phyloP scores from a whole-genome alignment of 2,329 filamentous ascomycete genomes.

The Aspergillus unguis region DNA sequence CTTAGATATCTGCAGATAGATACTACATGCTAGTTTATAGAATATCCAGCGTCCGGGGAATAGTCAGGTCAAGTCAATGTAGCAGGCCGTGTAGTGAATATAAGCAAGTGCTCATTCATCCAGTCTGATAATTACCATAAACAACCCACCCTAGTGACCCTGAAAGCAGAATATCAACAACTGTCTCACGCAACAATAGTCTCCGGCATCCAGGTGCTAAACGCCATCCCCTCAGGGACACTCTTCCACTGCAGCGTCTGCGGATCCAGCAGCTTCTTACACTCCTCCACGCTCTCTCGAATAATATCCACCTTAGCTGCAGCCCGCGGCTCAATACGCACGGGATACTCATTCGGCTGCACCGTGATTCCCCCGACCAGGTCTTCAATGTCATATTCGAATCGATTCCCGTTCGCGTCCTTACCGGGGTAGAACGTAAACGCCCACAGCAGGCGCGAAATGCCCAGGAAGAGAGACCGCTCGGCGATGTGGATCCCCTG shows the following conservation, averaged over 20 bases:
- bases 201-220: too few relatives aligned
- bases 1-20: too few relatives aligned
- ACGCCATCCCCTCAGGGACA: background rate
- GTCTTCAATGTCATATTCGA: conserved; percentile 39
- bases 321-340: conserved; percentile 35
- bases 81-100: too few relatives aligned
- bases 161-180: too few relatives aligned
- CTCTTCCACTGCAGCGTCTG: background rate
- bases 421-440: conserved; percentile 39
- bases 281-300: background rate
- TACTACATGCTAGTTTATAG: too few relatives aligned
- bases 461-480: conserved; percentile 47
- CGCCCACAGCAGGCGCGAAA: conserved; percentile 50
- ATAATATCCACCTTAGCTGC: conserved; percentile 25
- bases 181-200: too few relatives aligned
- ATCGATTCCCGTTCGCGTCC: conserved; percentile 29
- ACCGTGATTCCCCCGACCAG: conserved; percentile 45
- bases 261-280: background rate
- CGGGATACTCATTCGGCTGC: conserved; percentile 42
- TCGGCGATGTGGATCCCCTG: conserved; percentile 57
- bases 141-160: too few relatives aligned
- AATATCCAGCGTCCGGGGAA: too few relatives aligned
- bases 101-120: too few relatives aligned
- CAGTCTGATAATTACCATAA: too few relatives aligned
- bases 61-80: too few relatives aligned